Evolutionary conservation across 148 eudicot species (phyloP).

Genomic region (Arctostaphylos glauca): DNA sequence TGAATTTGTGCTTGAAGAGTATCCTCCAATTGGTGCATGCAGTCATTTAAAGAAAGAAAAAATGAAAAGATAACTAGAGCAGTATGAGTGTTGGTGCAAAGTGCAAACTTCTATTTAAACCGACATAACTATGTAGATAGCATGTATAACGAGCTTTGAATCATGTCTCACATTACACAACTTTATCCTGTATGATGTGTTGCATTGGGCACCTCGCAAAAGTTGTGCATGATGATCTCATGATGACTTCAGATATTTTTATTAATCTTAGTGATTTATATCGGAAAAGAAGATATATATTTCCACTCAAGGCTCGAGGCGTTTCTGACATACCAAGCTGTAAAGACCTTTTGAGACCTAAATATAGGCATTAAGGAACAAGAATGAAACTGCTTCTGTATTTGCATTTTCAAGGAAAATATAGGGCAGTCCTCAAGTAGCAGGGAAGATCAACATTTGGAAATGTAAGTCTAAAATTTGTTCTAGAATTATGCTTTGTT

Average conservation of each 20-base stretch:
- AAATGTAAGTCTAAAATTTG: not conserved
- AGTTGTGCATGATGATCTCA: not conserved
- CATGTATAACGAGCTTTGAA: not conserved
- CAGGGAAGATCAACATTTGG: not conserved
- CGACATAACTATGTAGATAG: not conserved
- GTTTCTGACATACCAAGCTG: not conserved
- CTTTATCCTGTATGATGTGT: constrained; percentile 2
- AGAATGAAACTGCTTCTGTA: constrained; percentile 5
- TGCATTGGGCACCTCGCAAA: not conserved
- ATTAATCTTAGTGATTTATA: not conserved
- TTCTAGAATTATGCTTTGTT: not conserved
- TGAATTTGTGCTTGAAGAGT: not conserved
- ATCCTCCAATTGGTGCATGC: not conserved
- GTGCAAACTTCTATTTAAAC: not conserved
- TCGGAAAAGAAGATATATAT: not conserved
- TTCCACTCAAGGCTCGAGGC: not conserved
- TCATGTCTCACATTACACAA: not conserved
- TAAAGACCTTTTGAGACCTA: not conserved
- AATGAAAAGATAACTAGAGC: not conserved
- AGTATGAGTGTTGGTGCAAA: not conserved
- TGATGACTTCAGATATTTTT: not conserved
- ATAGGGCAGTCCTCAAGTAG: not conserved
- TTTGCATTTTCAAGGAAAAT: not conserved
- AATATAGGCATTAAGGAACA: not conserved
- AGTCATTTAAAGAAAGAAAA: not conserved